Conservation (phyloP, 148 eudicot genomes). For the Cornus florida region DNA sequence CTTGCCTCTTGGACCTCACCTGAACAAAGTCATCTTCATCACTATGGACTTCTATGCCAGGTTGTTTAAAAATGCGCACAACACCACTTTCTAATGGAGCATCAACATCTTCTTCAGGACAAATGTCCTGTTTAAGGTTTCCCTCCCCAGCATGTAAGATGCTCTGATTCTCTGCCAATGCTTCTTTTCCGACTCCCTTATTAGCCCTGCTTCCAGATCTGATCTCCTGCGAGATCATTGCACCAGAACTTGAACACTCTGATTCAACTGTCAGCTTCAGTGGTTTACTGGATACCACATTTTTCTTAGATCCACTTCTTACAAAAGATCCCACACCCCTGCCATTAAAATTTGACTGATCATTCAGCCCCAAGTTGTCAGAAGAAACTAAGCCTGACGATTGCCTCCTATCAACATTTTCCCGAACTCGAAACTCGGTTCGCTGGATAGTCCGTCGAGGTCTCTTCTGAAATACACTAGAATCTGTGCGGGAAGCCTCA, state of each 20-base stretch:
- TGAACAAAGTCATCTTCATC: slow-evolving; percentile 97
- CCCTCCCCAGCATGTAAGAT: slow-evolving; percentile 43
- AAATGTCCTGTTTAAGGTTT: slow-evolving; percentile 59
- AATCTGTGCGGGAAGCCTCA: slow-evolving; percentile 43
- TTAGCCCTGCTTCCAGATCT: slow-evolving; percentile 28
- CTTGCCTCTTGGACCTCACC: slow-evolving; percentile 97
- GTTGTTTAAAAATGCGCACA: slow-evolving; percentile 75
- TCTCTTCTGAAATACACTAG: slow-evolving; percentile 66
- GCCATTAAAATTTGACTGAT: slow-evolving; percentile 34
- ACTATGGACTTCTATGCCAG: slow-evolving; percentile 93
- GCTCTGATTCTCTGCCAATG: slow-evolving; percentile 25
- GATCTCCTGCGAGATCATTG: slow-evolving; percentile 28
- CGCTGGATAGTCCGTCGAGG: slow-evolving; percentile 61
- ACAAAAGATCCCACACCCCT: slow-evolving; percentile 32
- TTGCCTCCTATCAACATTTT: slow-evolving; percentile 53
- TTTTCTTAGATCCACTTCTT: slow-evolving; percentile 48
- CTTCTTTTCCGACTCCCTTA: slow-evolving; percentile 35
- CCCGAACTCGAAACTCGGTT: slow-evolving; percentile 85
- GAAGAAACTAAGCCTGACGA: slow-evolving; percentile 30
- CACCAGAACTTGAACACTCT: slow-evolving; percentile 34
- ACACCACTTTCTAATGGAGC: slow-evolving; percentile 94
- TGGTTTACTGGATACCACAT: slow-evolving; percentile 29
- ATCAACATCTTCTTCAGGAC: slow-evolving; percentile 74
- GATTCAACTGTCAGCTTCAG: slow-evolving; percentile 34
- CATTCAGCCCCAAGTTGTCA: slow-evolving; percentile 36